Conservation (phyloP, 2,329 filamentous ascomycete genomes). For the Ophiostoma sp. region DNA sequence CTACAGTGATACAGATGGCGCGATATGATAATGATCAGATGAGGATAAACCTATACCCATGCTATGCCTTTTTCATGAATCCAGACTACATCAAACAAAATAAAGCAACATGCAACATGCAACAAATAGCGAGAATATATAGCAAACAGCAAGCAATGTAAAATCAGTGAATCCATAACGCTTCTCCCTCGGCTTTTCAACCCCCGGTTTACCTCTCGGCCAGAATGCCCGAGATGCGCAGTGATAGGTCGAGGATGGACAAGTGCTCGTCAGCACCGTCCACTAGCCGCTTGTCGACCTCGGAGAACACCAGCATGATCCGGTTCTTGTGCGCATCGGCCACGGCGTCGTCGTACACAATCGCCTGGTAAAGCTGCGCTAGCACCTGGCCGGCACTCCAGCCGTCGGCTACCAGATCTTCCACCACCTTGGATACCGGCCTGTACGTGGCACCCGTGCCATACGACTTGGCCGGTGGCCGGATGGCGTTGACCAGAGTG, state of each 20-base stretch:
- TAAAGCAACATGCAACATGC: neutral
- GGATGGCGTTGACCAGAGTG: slow-evolving; percentile 66
- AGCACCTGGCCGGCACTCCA: slow-evolving; percentile 93
- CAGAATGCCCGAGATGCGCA: slow-evolving; percentile 74
- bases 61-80: slow-evolving; percentile 4
- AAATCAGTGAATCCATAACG: neutral
- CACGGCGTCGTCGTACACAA: slow-evolving; percentile 80
- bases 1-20: neutral
- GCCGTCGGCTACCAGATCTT: slow-evolving; percentile 89
- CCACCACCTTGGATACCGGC: slow-evolving; percentile 70
- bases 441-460: slow-evolving; percentile 60
- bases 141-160: neutral
- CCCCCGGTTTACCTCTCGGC: slow-evolving; percentile 36
- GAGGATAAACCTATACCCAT: slow-evolving; percentile 8
- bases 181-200: neutral
- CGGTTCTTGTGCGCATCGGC: slow-evolving; percentile 82
- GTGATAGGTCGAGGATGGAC: slow-evolving; percentile 75
- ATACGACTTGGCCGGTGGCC: slow-evolving; percentile 45
- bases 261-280: slow-evolving; percentile 96
- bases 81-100: slow-evolving; percentile 11
- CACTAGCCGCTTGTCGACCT: slow-evolving; percentile 87
- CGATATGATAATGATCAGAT: slow-evolving; percentile 18
- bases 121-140: neutral
- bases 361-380: slow-evolving; percentile 69
- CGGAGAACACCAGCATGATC: slow-evolving; percentile 84